These are phyloP conservation scores for Agarophyton chilense DNA, from an alignment of 23 red algal species.

Conservation along the genomic window DNA sequence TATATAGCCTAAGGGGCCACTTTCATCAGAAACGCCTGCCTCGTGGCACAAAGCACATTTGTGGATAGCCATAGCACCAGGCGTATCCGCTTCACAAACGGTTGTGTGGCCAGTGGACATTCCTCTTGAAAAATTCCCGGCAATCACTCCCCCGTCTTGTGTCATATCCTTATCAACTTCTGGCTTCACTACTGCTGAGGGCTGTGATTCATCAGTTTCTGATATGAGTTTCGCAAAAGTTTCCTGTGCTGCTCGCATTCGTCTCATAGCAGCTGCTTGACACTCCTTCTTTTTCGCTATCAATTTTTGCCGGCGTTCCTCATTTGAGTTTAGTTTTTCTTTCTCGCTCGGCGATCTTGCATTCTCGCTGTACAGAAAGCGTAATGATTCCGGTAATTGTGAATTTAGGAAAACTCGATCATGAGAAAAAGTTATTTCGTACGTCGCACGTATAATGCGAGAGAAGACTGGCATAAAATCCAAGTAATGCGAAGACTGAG, in stretches of 20 bases:
- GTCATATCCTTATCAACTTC: background rate
- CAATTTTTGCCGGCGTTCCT: slow-evolving; percentile 24
- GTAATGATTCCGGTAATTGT: background rate
- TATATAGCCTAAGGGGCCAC: slow-evolving; percentile 44
- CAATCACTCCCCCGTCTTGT: background rate
- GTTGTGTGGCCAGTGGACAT: background rate
- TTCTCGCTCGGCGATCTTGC: background rate
- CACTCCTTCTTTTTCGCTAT: slow-evolving; percentile 39
- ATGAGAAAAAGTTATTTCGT: background rate
- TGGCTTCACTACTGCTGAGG: background rate
- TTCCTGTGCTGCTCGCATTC: slow-evolving; percentile 28
- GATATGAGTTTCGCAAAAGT: slow-evolving; percentile 35
- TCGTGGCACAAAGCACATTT: slow-evolving; percentile 78
- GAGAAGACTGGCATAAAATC: slow-evolving; percentile 9
- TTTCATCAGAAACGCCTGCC: background rate
- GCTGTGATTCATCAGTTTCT: background rate
- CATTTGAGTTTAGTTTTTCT: background rate
- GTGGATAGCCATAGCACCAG: background rate
- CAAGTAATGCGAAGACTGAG: background rate
- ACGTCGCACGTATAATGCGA: slow-evolving; percentile 1
- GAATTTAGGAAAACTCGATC: background rate
- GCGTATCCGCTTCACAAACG: background rate
- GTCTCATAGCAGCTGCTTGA: slow-evolving; percentile 17
- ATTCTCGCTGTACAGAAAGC: background rate
- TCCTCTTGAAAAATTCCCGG: background rate